Evolutionary conservation across 2,329 filamentous ascomycete genomes (phyloP).

Genomic region (Cladosporium colombiae): DNA sequence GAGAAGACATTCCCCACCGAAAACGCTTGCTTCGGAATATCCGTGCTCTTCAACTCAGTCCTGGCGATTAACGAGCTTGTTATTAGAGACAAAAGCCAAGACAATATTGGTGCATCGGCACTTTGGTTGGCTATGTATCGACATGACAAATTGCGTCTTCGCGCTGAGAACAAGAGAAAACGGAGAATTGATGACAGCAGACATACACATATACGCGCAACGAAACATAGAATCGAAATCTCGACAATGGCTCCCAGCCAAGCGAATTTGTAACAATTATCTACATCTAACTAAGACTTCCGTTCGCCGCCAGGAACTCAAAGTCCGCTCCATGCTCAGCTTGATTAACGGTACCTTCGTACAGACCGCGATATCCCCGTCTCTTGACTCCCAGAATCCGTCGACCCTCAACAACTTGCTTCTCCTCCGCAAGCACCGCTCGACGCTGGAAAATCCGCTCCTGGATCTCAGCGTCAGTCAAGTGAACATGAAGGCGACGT

Average conservation of each 20-base stretch:
- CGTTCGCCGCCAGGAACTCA: slow-evolving; percentile 54
- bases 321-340: slow-evolving; percentile 62
- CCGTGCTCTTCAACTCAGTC: neutral
- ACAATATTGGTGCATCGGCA: neutral
- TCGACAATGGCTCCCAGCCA: neutral
- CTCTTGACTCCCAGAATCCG: slow-evolving; percentile 34
- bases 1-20: neutral
- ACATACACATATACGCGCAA: neutral
- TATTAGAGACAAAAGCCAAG: neutral
- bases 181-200: neutral
- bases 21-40: neutral
- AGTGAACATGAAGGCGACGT: slow-evolving; percentile 44
- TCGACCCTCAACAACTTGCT: slow-evolving; percentile 32
- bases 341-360: slow-evolving; percentile 62
- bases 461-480: slow-evolving; percentile 45
- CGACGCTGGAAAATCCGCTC: slow-evolving; percentile 38
- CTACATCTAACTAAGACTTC: neutral
- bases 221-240: neutral
- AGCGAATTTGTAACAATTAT: no score
- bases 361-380: slow-evolving; percentile 61
- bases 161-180: neutral
- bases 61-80: neutral
- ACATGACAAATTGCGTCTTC: no score
- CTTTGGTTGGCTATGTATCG: neutral
- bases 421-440: slow-evolving; percentile 22